Evolutionary conservation across 768 basidiomycete genomes (phyloP).

Genomic region (Rhodotorula diobovata): DNA sequence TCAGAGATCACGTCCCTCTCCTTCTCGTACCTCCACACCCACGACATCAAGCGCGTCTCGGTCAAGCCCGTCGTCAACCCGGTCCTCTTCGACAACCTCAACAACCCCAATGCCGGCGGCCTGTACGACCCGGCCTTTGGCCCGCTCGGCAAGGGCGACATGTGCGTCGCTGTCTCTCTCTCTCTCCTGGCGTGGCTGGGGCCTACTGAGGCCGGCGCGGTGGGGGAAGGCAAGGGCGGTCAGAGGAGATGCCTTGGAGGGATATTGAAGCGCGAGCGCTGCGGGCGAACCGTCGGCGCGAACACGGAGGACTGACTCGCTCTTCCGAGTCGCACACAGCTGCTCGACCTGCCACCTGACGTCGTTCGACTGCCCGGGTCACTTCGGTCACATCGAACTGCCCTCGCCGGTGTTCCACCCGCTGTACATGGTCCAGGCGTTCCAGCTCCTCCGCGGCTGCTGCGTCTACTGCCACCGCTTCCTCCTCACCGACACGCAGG

Average conservation of each 20-base stretch:
- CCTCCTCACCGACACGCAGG: slow-evolving; percentile 50
- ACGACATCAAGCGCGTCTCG: slow-evolving; percentile 87
- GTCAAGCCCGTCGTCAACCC: slow-evolving; percentile 96
- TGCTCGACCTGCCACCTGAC: slow-evolving; percentile 89
- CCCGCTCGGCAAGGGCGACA: slow-evolving; percentile 78
- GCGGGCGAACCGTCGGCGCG: not conserved
- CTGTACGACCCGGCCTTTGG: slow-evolving; percentile 94
- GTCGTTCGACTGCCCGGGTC: slow-evolving; percentile 93
- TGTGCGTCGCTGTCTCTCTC: slow-evolving; percentile 58
- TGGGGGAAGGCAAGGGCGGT: no score
- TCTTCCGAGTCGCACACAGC: slow-evolving; percentile 51
- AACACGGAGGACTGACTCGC: not conserved
- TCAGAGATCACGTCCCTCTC: slow-evolving; percentile 76
- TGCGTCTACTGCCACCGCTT: slow-evolving; percentile 95
- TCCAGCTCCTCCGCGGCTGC: slow-evolving; percentile 73
- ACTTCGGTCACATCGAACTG: slow-evolving; percentile 96
- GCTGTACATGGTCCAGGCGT: slow-evolving; percentile 87
- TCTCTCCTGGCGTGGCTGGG: no score
- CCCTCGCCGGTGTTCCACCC: slow-evolving; percentile 95
- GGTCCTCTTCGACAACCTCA: slow-evolving; percentile 84
- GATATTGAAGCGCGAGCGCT: no score
- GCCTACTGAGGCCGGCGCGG: no score
- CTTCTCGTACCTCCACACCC: slow-evolving; percentile 83
- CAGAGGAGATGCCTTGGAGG: no score
- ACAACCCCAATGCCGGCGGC: slow-evolving; percentile 83